phyloP scores from a whole-genome alignment of 1,284 basidiomycete genomes.

The Salmacisia buchloeana region DNA sequence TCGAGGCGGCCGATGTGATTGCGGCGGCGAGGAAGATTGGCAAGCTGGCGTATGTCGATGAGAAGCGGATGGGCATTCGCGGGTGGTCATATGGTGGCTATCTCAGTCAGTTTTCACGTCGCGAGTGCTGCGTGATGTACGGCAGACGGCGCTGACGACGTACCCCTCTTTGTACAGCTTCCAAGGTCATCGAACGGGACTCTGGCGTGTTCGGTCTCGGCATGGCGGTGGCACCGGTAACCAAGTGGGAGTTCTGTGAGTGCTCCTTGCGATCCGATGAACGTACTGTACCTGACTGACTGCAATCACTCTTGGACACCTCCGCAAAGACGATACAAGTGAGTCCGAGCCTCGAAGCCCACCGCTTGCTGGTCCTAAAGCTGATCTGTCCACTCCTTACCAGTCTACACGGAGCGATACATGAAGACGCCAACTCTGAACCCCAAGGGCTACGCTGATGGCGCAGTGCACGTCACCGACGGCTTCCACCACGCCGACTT shows the following conservation, averaged over 20 bases:
- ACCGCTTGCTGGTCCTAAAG: neutral
- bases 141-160: no score
- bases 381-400: neutral
- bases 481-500: conserved; percentile 75
- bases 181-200: conserved; percentile 56
- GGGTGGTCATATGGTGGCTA: conserved; percentile 46
- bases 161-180: neutral
- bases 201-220: conserved; percentile 79
- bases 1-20: conserved; percentile 81
- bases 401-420: conserved; percentile 94
- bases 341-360: conserved; percentile 57
- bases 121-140: no score
- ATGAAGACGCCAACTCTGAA: conserved; percentile 79
- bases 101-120: conserved; percentile 19
- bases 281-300: neutral
- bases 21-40: conserved; percentile 61
- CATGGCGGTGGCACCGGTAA: conserved; percentile 69
- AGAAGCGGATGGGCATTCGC: conserved; percentile 71
- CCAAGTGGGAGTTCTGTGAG: conserved; percentile 57
- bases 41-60: conserved; percentile 67
- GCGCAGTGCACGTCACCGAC: conserved; percentile 75
- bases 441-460: conserved; percentile 72
- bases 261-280: neutral
- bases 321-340: conserved; percentile 68
- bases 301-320: neutral